Percentiles rank a stretch among this genome's conserved stretches.
phyloP scores from a whole-genome alignment of 169 alveolate genomes.

The Eimeria tenella region DNA sequence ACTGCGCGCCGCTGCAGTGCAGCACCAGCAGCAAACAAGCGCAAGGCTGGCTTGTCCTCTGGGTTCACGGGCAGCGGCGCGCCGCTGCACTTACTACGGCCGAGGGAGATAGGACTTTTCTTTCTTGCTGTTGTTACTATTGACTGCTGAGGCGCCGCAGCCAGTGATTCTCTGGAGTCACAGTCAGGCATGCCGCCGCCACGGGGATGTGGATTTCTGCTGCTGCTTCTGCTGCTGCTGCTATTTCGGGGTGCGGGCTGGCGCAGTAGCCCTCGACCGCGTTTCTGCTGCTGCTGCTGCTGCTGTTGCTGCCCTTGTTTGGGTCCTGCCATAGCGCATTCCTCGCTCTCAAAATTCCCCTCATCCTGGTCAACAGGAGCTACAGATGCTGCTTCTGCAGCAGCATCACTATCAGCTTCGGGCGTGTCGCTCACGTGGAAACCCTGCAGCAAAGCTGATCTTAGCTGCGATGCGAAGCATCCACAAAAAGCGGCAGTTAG shows the following conservation, averaged over 20 bases:
- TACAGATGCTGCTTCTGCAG: background rate
- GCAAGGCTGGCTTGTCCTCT: conserved; percentile 32
- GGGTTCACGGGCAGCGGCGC: background rate
- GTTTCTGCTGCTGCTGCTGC: conserved; percentile 31
- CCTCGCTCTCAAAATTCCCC: background rate
- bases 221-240: conserved; percentile 19
- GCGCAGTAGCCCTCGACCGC: conserved; percentile 17
- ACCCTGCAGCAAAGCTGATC: conserved; percentile 13
- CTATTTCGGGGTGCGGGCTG: conserved; percentile 51
- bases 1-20: conserved; percentile 55
- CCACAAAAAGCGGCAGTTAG: conserved; percentile 68
- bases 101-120: conserved; percentile 15
- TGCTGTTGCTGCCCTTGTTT: conserved; percentile 27
- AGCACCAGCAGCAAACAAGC: conserved; percentile 32
- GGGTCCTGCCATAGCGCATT: background rate
- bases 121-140: conserved; percentile 21
- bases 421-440: conserved; percentile 41
- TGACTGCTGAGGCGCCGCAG: conserved; percentile 14
- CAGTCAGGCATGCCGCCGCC: background rate
- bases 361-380: background rate
- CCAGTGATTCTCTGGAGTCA: background rate
- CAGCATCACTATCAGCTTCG: conserved; percentile 12
- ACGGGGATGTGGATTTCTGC: background rate
- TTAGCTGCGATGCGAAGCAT: conserved; percentile 54
- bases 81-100: conserved; percentile 54